Conservation (phyloP, 2,329 filamentous ascomycete genomes). For the Alternaria tenuissima region DNA sequence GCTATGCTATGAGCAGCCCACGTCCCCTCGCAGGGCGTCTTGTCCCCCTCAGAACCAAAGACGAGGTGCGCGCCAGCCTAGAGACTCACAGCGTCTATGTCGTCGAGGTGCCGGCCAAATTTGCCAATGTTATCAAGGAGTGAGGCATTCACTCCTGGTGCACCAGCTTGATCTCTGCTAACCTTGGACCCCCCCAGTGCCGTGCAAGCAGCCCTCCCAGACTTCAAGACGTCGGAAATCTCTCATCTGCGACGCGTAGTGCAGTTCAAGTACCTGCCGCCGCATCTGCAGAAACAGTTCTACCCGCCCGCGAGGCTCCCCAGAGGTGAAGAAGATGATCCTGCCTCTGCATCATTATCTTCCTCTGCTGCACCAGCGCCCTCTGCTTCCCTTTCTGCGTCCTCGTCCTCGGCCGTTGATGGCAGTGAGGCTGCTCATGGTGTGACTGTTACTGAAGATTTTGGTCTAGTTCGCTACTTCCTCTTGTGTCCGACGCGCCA, state of each 20-base stretch:
- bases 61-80: conserved; percentile 58
- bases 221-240: conserved; percentile 55
- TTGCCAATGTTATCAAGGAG: conserved; percentile 76
- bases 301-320: conserved; percentile 43
- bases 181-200: conserved; percentile 46
- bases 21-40: conserved; percentile 35
- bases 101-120: conserved; percentile 74
- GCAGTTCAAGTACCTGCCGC: conserved; percentile 73
- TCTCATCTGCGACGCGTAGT: conserved; percentile 77
- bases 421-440: conserved; percentile 22
- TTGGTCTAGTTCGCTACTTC: conserved; percentile 56
- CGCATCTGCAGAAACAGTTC: conserved; percentile 60
- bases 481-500: conserved; percentile 60
- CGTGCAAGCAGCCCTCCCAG: conserved; percentile 56
- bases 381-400: conserved; percentile 17
- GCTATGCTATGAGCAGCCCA: conserved; percentile 38
- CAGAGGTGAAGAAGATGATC: conserved; percentile 46
- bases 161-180: conserved; percentile 23
- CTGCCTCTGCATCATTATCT: conserved; percentile 40
- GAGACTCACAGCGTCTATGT: conserved; percentile 72
- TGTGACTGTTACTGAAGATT: conserved; percentile 37
- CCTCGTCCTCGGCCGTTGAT: conserved; percentile 10
- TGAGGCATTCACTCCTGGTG: conserved; percentile 55
- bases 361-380: conserved; percentile 24
- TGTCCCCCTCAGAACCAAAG: conserved; percentile 58